Base-by-base conservation (phyloP, 495 filamentous ascomycete species). In the Durotheca rogersii region DNA sequence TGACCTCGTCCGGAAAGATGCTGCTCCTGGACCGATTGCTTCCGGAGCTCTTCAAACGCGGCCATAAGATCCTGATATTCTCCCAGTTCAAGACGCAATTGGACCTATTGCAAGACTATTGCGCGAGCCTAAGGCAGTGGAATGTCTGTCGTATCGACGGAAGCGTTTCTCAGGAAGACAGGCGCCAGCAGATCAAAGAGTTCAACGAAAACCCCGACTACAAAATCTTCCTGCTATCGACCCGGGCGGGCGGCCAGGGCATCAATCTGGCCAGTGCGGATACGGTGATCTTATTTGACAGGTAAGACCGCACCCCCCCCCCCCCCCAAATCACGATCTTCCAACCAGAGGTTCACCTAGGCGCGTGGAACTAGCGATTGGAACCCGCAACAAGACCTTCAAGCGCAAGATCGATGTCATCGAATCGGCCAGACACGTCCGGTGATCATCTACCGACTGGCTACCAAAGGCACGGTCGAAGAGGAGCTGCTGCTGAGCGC, bases 201-300 rank as follows among this genome's bases (percentile, higher is more conserved):
- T 98, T 98, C 77, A 98, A 97, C 69, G 77, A 70, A 5, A 68
- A 88, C 30, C 67, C 80, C 0, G 71, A 78, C 4, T 81, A 78
- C 69, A 89, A 85, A 55, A 68, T 98, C 20, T 98, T 98, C 67
- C 68, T 98, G 6, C 77, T 98, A 0, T 88, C 83, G 18, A 98
- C 93, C 7, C 81, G 93, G 25, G 93, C 93, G 0, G 93, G 93
- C 30, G 93, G 93, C 3, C 88, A 95, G 55, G 93, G 93, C 27
- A 96, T 98, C 75, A 98, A 98, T 66, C 77, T 99, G 7, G 95
- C 94, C 71, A 93, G 88, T 47, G 93, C 93, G 9, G 93, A 99
- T 64, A 97, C 94, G 0, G 94, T 99, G 18, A 87, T 99, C 48
- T 71, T 99, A 2, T 97, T 96, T 51, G 93, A 99, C 67, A 88